Base-by-base conservation (phyloP, 805 yeast genomes). In the Kuraishia hungarica region DNA sequence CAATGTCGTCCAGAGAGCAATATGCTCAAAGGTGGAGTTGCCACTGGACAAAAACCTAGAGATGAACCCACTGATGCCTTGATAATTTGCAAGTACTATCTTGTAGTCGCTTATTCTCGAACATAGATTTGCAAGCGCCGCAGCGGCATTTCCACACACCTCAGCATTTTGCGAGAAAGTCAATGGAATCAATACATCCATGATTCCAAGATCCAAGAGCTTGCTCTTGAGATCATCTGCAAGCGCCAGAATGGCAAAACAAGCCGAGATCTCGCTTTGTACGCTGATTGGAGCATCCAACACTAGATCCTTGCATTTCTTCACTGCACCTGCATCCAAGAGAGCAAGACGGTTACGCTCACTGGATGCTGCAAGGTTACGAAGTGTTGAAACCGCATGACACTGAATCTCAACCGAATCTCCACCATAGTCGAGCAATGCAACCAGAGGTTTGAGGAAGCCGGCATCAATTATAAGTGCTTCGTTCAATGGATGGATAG, bases 131-230 rank as follows among this genome's bases (percentile, higher is more conserved):
- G 99, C 99, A 61, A 94, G 79, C 1, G 99, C 98, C 43, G 99
- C 99, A 17, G 98, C 99, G 1, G 97, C 88, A 71, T 94, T 94
- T 56, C 99, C 99, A 69, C 97, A 94, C 19, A 94, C 97, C 72
- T 96, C 99, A 57, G 91, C 87, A 67, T 91, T 91, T 55, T 80
- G 80, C 49, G 96, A 87, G 62, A 82, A 83, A 1, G 98, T 94
- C 68, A 94, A 80, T 39, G 99, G 99, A 56, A 94, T 85, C 59
- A 94, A 79, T 43, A 91, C 97, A 62, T 88, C 91, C 58, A 91
- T 80, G 50, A 94, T 84, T 54, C 92, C 93, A 61, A 91, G 79
- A 58, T 89, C 87, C 61, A 94, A 81, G 63, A 94, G 77, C 64
- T 87, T 87, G 53, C 86, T 81, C 72, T 93, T 94, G 62, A 96